These are phyloP conservation scores for Colletotrichum scovillei DNA, from an alignment of 2,329 filamentous ascomycete genomes.

Conservation along the genomic window DNA sequence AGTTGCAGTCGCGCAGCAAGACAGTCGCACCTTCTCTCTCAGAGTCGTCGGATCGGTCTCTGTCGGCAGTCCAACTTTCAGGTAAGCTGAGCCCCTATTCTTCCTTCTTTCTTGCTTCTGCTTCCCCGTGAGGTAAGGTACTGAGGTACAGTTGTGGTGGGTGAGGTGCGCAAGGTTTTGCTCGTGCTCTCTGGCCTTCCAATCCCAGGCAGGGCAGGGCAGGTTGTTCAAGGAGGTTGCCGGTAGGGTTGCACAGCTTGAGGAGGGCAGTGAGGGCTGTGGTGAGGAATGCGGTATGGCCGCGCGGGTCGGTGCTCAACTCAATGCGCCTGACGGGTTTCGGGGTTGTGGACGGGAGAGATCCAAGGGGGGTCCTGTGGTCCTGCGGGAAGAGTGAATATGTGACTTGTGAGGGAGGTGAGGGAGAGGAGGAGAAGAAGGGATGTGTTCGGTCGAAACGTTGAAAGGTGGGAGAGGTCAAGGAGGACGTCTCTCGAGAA, in stretches of 20 bases:
- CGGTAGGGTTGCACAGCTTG: neutral
- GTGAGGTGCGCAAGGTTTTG: constrained; percentile 6
- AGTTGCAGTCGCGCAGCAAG: neutral
- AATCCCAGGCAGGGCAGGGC: constrained; percentile 3
- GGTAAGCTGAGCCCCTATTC: constrained; percentile 28
- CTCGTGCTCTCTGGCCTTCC: neutral
- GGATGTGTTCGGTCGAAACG: constrained; percentile 32
- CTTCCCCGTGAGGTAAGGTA: neutral
- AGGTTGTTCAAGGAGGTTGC: constrained; percentile 22
- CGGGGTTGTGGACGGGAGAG: constrained; percentile 27
- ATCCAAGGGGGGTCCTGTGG: neutral
- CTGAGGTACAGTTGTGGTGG: too few relatives aligned
- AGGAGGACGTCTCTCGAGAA: constrained; percentile 13
- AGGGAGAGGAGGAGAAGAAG: constrained; percentile 17
- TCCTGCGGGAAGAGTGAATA: neutral
- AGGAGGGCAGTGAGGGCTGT: neutral
- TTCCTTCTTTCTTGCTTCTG: neutral
- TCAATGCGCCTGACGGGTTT: constrained; percentile 36
- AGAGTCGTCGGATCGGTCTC: constrained; percentile 16
- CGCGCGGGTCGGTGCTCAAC: constrained; percentile 33
- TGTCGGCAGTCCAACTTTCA: constrained; percentile 17
- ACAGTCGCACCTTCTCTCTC: constrained; percentile 13
- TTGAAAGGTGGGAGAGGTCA: constrained; percentile 22
- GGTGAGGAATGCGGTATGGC: constrained; percentile 17
- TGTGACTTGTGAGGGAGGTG: neutral